Conservation (phyloP, 2,329 filamentous ascomycete genomes). For the Paraphaeosphaeria minitans region DNA sequence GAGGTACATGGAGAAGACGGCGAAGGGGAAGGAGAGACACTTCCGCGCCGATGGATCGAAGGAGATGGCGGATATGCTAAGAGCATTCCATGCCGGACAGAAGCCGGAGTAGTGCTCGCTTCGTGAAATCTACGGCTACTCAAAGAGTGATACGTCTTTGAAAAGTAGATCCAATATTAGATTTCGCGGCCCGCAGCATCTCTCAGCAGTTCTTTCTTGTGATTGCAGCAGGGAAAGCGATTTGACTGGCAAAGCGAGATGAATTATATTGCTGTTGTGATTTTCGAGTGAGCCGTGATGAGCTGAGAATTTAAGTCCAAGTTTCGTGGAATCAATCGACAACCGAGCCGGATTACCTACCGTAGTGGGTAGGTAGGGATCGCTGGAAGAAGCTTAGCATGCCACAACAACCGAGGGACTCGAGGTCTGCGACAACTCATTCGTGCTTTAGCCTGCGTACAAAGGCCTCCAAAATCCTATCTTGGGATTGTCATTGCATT, state of each 20-base stretch:
- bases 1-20: conserved; percentile 18
- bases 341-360: neutral
- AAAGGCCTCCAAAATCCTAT: neutral
- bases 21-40: conserved; percentile 26
- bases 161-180: too few species aligned
- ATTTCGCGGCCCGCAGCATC: too few species aligned
- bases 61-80: conserved; percentile 31
- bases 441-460: neutral
- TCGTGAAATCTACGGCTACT: too few species aligned
- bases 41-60: conserved; percentile 26
- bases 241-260: too few species aligned
- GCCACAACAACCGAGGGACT: neutral
- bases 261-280: too few species aligned
- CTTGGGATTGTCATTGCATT: neutral
- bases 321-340: neutral
- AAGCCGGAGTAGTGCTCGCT: too few species aligned
- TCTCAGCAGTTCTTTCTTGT: too few species aligned
- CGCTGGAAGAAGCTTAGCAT: neutral
- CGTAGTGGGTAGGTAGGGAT: neutral
- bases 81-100: conserved; percentile 15
- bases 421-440: neutral
- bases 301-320: too few species aligned
- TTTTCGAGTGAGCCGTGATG: too few species aligned
- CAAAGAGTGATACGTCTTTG: too few species aligned
- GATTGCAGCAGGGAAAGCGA: too few species aligned